These are phyloP conservation scores for Hanseniaspora lindneri DNA, from an alignment of 805 yeast genomes.

Conservation along the genomic window DNA sequence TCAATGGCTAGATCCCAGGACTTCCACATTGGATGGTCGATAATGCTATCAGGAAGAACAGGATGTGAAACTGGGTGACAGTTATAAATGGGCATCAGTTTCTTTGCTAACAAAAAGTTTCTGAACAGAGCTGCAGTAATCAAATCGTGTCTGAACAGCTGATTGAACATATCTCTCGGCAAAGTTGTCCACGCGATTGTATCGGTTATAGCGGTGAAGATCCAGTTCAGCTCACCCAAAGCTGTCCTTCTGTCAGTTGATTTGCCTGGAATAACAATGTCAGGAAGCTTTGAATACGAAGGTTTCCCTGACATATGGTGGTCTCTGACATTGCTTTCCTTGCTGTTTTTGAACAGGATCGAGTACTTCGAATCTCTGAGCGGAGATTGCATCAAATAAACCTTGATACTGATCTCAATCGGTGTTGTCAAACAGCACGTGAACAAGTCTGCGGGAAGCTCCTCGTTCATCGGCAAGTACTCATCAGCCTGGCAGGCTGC, in stretches of 20 bases:
- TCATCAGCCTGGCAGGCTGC: conserved; percentile 89
- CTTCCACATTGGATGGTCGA: conserved; percentile 89
- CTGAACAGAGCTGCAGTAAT: conserved; percentile 95
- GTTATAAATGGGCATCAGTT: conserved; percentile 85
- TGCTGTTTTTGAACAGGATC: conserved; percentile 30
- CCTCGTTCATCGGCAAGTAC: conserved; percentile 81
- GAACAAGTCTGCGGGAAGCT: conserved; percentile 88
- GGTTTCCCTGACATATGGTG: conserved; percentile 19
- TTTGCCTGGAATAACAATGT: conserved; percentile 72
- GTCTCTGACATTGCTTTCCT: conserved; percentile 21
- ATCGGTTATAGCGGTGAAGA: conserved; percentile 93
- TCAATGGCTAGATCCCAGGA: conserved; percentile 97
- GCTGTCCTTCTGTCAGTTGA: conserved; percentile 90
- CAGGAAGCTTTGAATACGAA: conserved; percentile 26
- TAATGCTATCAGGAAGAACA: conserved; percentile 67
- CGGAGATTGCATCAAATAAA: conserved; percentile 81
- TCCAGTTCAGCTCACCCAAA: conserved; percentile 92
- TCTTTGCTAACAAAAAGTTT: conserved; percentile 79
- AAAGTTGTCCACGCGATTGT: conserved; percentile 95
- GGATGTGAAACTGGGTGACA: conserved; percentile 95
- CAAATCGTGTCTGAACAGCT: conserved; percentile 83
- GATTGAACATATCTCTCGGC: conserved; percentile 76
- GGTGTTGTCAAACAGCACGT: conserved; percentile 94
- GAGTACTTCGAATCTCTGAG: conserved; percentile 37
- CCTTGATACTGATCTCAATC: conserved; percentile 80